Evolutionary conservation across 768 basidiomycete genomes (phyloP).

Genomic region (Sarcodon aspratus): DNA sequence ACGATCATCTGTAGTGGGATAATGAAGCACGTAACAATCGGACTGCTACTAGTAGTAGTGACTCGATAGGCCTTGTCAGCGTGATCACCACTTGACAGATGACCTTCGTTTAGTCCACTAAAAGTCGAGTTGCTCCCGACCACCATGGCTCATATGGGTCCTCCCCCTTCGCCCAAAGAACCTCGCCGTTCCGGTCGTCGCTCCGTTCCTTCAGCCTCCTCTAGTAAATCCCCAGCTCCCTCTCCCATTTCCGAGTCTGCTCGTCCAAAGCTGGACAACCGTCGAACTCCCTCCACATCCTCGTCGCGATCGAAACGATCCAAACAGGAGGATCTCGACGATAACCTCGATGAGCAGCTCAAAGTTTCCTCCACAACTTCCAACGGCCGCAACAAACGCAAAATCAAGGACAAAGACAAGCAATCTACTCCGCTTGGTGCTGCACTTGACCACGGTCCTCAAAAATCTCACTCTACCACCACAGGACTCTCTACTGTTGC

Average conservation of each 20-base stretch:
- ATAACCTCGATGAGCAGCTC: constrained; percentile 38
- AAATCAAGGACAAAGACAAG: constrained; percentile 52
- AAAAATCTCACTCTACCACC: constrained; percentile 17
- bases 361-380: constrained; percentile 25
- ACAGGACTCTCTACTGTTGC: constrained; percentile 28
- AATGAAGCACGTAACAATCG: too few species aligned
- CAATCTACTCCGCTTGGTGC: constrained; percentile 6
- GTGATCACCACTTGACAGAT: too few species aligned
- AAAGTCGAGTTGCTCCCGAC: constrained; percentile 26
- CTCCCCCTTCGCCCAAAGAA: constrained; percentile 67
- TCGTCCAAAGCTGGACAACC: constrained; percentile 17
- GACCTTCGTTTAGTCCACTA: too few species aligned
- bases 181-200: constrained; percentile 71
- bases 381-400: constrained; percentile 45
- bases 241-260: constrained; percentile 41
- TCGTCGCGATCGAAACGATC: constrained; percentile 39
- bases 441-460: constrained; percentile 11
- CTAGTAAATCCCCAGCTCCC: constrained; percentile 60
- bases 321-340: constrained; percentile 69
- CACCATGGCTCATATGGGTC: constrained; percentile 62
- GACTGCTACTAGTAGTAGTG: too few species aligned
- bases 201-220: constrained; percentile 53
- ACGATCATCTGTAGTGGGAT: too few species aligned
- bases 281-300: constrained; percentile 13
- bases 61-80: too few species aligned